Percentiles rank a stretch among this genome's conserved stretches.
Evolutionary conservation across 2,329 filamentous ascomycete species (phyloP).

Genomic region (Colletotrichum sp.): DNA sequence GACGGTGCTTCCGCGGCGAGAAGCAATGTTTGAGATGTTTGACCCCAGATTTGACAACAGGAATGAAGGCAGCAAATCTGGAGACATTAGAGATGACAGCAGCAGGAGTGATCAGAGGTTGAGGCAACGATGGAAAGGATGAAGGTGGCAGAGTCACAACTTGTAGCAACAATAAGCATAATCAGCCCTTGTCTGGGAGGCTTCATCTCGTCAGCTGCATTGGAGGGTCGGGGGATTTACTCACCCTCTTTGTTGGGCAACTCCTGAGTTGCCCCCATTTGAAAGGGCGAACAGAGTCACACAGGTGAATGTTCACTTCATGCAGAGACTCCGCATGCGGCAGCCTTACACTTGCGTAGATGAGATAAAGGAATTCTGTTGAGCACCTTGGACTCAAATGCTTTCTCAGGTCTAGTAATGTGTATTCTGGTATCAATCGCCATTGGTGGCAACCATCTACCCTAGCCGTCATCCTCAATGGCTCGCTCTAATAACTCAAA

Average conservation of each 20-base stretch:
- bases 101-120: neutral
- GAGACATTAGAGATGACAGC: neutral
- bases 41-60: neutral
- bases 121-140: neutral
- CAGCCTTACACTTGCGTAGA: neutral
- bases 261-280: no score
- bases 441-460: neutral
- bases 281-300: neutral
- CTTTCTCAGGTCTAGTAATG: neutral
- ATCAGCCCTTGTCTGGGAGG: rapidly evolving
- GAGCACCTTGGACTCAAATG: neutral
- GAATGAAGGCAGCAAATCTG: rapidly evolving
- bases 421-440: neutral
- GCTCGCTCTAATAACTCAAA: neutral
- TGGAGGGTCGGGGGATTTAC: rapidly evolving
- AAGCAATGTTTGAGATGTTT: neutral
- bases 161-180: rapidly evolving
- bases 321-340: neutral
- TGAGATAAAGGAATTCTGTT: neutral
- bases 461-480: neutral
- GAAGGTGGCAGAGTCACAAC: neutral
- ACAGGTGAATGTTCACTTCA: neutral
- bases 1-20: neutral
- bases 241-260: neutral
- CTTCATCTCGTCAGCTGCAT: neutral